Conservation (phyloP, 768 basidiomycete species). For the Leccinellum rugosiceps region DNA sequence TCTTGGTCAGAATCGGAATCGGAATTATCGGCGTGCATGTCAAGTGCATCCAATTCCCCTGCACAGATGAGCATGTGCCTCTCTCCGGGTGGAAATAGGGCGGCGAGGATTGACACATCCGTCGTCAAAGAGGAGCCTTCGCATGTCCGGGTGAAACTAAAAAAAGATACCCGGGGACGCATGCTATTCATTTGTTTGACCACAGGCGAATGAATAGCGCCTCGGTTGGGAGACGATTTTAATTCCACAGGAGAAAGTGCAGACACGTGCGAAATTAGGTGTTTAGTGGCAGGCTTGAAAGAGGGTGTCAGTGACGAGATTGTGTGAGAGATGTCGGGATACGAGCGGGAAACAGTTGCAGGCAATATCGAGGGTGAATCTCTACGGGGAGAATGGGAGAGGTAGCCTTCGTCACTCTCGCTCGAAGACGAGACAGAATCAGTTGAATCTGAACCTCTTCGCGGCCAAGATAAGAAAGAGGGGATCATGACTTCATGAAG, state of each 20-base stretch:
- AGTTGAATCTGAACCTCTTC: slow-evolving; percentile 22
- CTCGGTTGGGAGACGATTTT: slow-evolving; percentile 8
- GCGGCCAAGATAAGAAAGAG: slow-evolving; percentile 21
- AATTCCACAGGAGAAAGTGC: slow-evolving; percentile 29
- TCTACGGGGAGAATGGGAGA: slow-evolving; percentile 53
- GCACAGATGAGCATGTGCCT: slow-evolving; percentile 74
- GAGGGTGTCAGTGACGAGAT: slow-evolving; percentile 28
- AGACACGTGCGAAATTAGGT: slow-evolving; percentile 33
- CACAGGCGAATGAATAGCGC: slow-evolving; percentile 8
- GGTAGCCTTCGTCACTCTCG: slow-evolving; percentile 51
- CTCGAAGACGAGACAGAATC: slow-evolving; percentile 26
- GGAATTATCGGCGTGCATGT: slow-evolving; percentile 32
- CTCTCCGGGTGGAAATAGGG: slow-evolving; percentile 67
- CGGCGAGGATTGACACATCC: slow-evolving; percentile 61
- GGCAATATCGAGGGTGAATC: slow-evolving; percentile 36
- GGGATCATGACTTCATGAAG: slow-evolving; percentile 16
- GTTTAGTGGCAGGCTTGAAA: slow-evolving; percentile 38
- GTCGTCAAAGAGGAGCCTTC: slow-evolving; percentile 79
- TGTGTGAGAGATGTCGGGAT: slow-evolving; percentile 38
- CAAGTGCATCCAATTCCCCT: slow-evolving; percentile 61
- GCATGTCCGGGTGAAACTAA: slow-evolving; percentile 72
- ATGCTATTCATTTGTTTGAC: slow-evolving; percentile 11
- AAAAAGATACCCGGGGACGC: slow-evolving; percentile 55
- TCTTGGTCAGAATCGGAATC: slow-evolving; percentile 40
- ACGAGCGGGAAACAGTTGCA: slow-evolving; percentile 40